phyloP scores from a whole-genome alignment of 768 basidiomycete genomes.

The Trametes cingulata region DNA sequence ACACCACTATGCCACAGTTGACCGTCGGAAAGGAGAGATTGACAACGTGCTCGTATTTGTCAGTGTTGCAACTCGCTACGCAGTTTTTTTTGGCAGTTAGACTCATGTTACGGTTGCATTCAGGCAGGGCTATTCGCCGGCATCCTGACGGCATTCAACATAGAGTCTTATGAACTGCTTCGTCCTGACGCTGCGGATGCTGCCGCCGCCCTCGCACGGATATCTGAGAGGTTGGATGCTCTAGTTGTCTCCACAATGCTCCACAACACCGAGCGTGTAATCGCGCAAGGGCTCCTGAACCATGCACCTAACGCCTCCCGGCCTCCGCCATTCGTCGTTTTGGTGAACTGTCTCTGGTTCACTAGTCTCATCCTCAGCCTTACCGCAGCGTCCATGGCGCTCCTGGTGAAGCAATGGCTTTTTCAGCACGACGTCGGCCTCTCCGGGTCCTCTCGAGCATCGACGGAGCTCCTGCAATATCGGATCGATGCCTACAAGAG shows the following conservation, averaged over 20 bases:
- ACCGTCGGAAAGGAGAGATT: not conserved
- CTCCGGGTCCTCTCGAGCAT: conserved; percentile 21
- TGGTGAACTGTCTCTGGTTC: conserved; percentile 28
- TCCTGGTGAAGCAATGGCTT: conserved; percentile 22
- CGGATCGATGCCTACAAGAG: conserved; percentile 22
- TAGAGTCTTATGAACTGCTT: conserved; percentile 20
- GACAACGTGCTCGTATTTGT: not conserved
- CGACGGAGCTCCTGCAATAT: conserved; percentile 23
- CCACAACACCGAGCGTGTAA: no score
- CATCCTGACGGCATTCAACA: conserved; percentile 26
- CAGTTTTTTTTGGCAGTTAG: not conserved
- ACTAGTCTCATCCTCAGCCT: conserved; percentile 18
- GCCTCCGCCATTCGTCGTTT: conserved; percentile 2
- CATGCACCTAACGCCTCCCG: not conserved
- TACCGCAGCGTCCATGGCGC: conserved; percentile 13
- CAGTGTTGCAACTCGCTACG: not conserved
- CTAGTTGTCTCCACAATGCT: not conserved
- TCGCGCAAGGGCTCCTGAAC: not conserved
- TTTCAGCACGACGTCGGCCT: conserved; percentile 16
- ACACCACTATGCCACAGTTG: not conserved
- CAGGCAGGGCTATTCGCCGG: conserved; percentile 32
- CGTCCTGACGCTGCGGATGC: not conserved
- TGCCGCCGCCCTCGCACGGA: not conserved
- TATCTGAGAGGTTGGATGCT: conserved; percentile 1
- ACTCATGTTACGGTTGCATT: no score